phyloP scores from a whole-genome alignment of 2,329 filamentous ascomycete species.

The Colletotrichum eremochloae region DNA sequence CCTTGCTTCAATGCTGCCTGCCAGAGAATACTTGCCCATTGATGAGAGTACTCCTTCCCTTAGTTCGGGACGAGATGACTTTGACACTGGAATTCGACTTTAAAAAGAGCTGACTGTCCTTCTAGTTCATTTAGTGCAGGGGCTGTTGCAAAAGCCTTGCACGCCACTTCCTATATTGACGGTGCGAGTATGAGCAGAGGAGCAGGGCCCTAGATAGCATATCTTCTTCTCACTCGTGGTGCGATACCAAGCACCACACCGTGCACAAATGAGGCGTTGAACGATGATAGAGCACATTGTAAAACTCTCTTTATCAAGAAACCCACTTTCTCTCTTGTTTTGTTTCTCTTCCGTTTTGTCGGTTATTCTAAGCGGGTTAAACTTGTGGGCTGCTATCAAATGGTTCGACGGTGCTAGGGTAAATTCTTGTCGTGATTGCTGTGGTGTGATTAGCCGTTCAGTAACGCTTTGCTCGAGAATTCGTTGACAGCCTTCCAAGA shows the following conservation, averaged over 20 bases:
- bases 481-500: too few relatives aligned
- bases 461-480: too few relatives aligned
- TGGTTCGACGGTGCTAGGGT: too few relatives aligned
- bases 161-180: neutral
- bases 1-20: neutral
- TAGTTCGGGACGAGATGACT: neutral
- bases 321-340: neutral
- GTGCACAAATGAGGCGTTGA: neutral
- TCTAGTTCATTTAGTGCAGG: neutral
- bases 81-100: neutral
- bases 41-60: neutral
- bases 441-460: too few relatives aligned
- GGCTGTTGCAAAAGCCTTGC: neutral
- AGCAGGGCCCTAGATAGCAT: neutral
- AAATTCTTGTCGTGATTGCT: too few relatives aligned
- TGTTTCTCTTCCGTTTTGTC: neutral
- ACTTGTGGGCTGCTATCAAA: neutral
- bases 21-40: neutral
- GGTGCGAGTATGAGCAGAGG: too few relatives aligned
- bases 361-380: neutral
- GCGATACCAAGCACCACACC: neutral
- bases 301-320: too few relatives aligned
- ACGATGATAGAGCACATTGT: neutral
- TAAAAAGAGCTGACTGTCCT: neutral
- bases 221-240: neutral